Base-by-base conservation (phyloP, 306 rosid genomes). In the Erythrophleum fordii region DNA sequence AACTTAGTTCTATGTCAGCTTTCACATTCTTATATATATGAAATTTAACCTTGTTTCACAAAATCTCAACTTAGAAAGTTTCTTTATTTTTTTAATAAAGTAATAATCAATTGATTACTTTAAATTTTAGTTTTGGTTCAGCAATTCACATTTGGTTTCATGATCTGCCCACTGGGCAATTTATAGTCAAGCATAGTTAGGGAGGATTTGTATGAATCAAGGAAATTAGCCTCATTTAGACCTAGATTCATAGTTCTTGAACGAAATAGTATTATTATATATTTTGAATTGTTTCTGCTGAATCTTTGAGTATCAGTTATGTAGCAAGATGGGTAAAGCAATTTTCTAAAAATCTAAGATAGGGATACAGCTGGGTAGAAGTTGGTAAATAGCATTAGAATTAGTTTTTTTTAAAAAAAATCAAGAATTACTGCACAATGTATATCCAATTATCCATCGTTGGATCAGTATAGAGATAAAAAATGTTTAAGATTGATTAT, bases 181-280 rank as follows among this genome's bases (percentile, higher is more conserved):
- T 56, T 74, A 6, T 56, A 11, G 49, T 42, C 23, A 3, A 8
- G 49, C 67, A 1, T 34, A 11, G 22, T 18, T 20, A 14, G 55
- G 65, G 31, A 31, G 26, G 37, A 42, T 69, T 29, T 46, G 52
- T 18, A 26, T 59, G 16, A 59, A 74, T 66, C 61, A 5, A 29
- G 52, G 41, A 29, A 66, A 74, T 75, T 60, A 59, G 35, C 42
- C 46, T 71, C 72, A 12, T 5, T 22, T 59, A 8, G 22, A 74
- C 68, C 2, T 39, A 55, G 48, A 34, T 51, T 51, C 35, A 20
- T 52, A 34, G 64, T 28, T 52, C 65, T 18, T 52, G 2, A 34
- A 11, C 26, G 29, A 29, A 26, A 2, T 14, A 16, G 75, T 70
- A 39, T 46, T 45, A 16, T 14, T 28, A 42, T 42, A 1, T 18